Conservation (phyloP, 805 yeast genomes). For the Candida chauliodis region DNA sequence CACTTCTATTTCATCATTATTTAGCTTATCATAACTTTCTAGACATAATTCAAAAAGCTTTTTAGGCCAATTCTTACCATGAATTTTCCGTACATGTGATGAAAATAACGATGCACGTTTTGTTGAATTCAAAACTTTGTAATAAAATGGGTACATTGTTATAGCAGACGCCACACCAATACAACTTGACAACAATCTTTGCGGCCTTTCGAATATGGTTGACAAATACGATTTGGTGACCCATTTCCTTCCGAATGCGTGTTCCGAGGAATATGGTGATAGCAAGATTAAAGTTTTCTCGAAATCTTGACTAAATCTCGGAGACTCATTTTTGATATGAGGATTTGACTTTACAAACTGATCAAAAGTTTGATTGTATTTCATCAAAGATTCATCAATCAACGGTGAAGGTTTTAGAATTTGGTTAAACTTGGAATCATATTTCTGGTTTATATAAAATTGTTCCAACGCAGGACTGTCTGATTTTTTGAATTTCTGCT, state of each 20-base stretch:
- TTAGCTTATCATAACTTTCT: conserved; percentile 53
- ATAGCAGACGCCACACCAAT: conserved; percentile 75
- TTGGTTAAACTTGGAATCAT: conserved; percentile 21
- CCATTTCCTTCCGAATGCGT: conserved; percentile 75
- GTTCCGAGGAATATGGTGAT: conserved; percentile 68
- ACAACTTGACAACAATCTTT: conserved; percentile 70
- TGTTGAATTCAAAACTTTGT: conserved; percentile 45
- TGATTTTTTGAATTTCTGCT: conserved; percentile 15
- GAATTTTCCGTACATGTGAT: conserved; percentile 64
- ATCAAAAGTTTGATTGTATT: conserved; percentile 41
- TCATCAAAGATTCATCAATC: conserved; percentile 30
- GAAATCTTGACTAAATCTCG: conserved; percentile 27
- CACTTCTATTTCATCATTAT: conserved; percentile 59
- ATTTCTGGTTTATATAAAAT: conserved; percentile 11
- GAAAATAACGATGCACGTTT: conserved; percentile 47
- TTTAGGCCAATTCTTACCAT: conserved; percentile 72
- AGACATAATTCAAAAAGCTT: conserved; percentile 55
- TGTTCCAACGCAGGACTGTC: conserved; percentile 15
- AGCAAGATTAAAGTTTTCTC: conserved; percentile 58
- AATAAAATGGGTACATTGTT: conserved; percentile 61
- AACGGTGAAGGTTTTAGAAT: conserved; percentile 32
- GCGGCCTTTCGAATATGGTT: conserved; percentile 80
- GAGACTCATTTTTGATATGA: conserved; percentile 38
- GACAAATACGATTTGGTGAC: conserved; percentile 61
- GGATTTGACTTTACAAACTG: conserved; percentile 42